Evolutionary conservation across 169 alveolate genomes (phyloP).

Genomic region (Babesia bigemina): DNA sequence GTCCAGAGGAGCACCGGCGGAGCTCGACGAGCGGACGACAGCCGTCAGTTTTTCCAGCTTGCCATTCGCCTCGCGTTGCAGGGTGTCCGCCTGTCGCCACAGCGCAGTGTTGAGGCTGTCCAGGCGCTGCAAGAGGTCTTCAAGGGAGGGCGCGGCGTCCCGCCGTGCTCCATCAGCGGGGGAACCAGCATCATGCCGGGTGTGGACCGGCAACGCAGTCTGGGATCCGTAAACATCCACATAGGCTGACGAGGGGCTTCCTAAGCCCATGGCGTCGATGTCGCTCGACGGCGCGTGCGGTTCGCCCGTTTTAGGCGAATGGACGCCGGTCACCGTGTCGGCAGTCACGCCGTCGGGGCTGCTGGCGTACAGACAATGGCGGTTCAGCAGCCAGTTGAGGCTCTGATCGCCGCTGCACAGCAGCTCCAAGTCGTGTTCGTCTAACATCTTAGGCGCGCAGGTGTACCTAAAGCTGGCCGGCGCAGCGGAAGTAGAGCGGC

Average conservation of each 20-base stretch:
- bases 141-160: constrained; percentile 2
- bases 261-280: neutral
- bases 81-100: constrained; percentile 1
- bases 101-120: neutral
- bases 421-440: neutral
- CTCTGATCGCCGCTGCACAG: neutral
- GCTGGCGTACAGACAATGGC: neutral
- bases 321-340: neutral
- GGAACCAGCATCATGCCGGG: neutral
- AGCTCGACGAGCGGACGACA: neutral
- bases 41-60: neutral
- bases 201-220: neutral
- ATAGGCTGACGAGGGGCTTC: neutral
- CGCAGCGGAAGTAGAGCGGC: too few relatives aligned
- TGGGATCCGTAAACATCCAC: neutral
- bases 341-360: neutral
- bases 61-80: constrained; percentile 2
- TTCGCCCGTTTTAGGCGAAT: neutral
- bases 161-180: neutral
- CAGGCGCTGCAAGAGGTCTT: constrained; percentile 1
- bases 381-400: neutral
- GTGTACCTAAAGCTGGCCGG: neutral
- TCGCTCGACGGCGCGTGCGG: neutral
- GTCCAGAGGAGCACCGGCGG: neutral
- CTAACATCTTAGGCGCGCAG: neutral